Evolutionary conservation across 768 basidiomycete species (phyloP).

Genomic region (Podaxis sp.): DNA sequence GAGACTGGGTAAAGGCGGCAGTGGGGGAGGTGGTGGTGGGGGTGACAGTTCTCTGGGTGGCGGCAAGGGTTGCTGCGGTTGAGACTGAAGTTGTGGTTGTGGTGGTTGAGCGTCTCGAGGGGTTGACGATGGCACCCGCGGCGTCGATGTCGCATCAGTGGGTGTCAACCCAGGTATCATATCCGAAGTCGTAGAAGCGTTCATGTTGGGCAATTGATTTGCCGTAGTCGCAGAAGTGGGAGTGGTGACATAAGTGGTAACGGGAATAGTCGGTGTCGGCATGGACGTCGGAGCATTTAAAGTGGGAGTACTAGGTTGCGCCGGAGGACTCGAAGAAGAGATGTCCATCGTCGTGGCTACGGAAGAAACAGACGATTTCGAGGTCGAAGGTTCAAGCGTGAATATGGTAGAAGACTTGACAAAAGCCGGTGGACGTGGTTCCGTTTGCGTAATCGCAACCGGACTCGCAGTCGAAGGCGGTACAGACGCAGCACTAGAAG

Average conservation of each 20-base stretch:
- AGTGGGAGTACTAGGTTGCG: neutral
- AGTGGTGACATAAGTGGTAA: neutral
- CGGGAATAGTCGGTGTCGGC: neutral
- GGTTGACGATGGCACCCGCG: neutral
- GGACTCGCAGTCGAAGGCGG: neutral
- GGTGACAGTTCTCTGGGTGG: neutral
- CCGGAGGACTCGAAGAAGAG: neutral
- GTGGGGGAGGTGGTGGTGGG: neutral
- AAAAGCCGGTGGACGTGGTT: neutral
- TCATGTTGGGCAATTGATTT: neutral
- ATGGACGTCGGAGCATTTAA: neutral
- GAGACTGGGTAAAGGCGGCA: constrained; percentile 14
- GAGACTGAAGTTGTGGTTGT: neutral
- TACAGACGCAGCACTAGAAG: neutral
- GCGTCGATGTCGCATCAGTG: neutral
- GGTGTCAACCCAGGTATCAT: neutral
- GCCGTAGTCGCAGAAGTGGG: neutral
- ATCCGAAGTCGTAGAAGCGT: neutral
- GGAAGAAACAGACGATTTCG: neutral
- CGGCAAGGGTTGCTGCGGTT: neutral
- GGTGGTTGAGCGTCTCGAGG: neutral
- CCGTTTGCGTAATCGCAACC: neutral
- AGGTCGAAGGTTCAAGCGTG: neutral
- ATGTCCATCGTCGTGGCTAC: neutral
- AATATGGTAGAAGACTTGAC: neutral